Evolutionary conservation across 768 basidiomycete genomes (phyloP), one percentile per base, ranked within the genome.

Genomic region (Suillus subaureus): DNA sequence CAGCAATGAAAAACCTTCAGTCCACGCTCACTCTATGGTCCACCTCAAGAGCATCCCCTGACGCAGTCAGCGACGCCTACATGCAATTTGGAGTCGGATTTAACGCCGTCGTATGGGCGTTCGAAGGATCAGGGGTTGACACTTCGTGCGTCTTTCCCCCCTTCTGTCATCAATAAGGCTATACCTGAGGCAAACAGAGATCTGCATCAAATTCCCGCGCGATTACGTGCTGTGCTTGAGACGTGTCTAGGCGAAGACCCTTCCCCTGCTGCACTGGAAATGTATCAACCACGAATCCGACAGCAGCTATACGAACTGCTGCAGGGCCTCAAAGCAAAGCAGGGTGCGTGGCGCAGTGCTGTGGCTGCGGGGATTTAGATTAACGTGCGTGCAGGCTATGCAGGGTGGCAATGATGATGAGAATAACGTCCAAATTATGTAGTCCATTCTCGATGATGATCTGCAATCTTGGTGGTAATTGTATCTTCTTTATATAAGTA

Each of bases 41-140:
- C 58, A 67, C 78, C 1, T 80, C 82, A 4, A 79, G 84, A 54
- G 87, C 87, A 1, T 78, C 83, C 2, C 90, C 94, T 62, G 79
- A 77, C 16, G 81, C 93, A 72, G 94, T 99, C 71, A 94, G 92
- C 82, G 89, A 97, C 75, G 85, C 92, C 62, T 99, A 95, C 75
- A 92, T 99, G 62, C 85, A 88, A 70, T 85, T 97, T 18, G 95
- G 94, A 52, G 91, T 91, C 72, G 91, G 96, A 70, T 96, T 97
- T 81, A 95, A 96, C 76, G 78, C 83, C 3, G 89, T 89, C 49
- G 85, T 93, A 26, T 82, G 78, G 45, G 92, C 94, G 0, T 97
- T 99, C 72, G 83, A 85, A 12, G 79, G 82, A 40, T 86, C 90
- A 69, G 83, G 85, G 47, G 93, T 99, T 67, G 85, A 89, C 66